These are phyloP conservation scores for Fusarium nematophilum DNA, from an alignment of 2,329 filamentous ascomycete species.

Conservation along the genomic window DNA sequence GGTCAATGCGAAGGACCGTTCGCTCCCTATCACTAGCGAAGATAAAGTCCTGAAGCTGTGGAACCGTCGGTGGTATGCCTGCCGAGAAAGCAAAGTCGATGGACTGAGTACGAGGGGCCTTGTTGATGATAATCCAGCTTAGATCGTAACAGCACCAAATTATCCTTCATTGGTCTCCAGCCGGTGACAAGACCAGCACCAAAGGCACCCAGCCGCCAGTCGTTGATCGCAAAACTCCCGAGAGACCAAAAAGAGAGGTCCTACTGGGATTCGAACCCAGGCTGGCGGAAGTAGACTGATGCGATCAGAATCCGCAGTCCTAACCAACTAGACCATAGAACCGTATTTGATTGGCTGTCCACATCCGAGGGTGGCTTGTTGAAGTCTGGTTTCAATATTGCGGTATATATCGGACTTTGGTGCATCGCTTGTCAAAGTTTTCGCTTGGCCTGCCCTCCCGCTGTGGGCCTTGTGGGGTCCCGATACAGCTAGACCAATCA, in stretches of 20 bases:
- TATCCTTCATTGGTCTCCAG: no score
- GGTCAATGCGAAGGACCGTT: no score
- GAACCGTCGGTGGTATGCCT: no score
- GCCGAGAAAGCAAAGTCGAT: no score
- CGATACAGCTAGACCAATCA: neutral
- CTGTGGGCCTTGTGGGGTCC: neutral
- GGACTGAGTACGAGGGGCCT: no score
- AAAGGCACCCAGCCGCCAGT: no score
- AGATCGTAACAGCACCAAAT: no score
- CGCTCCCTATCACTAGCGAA: no score
- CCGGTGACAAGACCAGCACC: no score
- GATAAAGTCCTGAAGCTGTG: no score
- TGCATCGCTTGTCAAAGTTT: neutral
- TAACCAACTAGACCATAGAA: constrained; percentile 19
- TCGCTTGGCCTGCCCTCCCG: neutral
- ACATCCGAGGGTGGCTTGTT: neutral
- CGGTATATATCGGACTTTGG: neutral
- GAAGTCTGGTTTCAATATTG: neutral
- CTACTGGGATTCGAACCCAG: constrained; percentile 16
- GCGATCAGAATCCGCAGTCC: constrained; percentile 18
- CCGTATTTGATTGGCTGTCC: neutral
- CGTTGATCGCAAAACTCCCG: neutral
- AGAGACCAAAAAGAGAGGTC: constrained; percentile 8
- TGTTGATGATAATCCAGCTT: no score
- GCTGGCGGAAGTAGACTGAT: constrained; percentile 7